Evolutionary conservation across 371 early-diverging fungal species (phyloP), one percentile per base, ranked within the genome.

Genomic region (Capillidium rhysosporum): DNA sequence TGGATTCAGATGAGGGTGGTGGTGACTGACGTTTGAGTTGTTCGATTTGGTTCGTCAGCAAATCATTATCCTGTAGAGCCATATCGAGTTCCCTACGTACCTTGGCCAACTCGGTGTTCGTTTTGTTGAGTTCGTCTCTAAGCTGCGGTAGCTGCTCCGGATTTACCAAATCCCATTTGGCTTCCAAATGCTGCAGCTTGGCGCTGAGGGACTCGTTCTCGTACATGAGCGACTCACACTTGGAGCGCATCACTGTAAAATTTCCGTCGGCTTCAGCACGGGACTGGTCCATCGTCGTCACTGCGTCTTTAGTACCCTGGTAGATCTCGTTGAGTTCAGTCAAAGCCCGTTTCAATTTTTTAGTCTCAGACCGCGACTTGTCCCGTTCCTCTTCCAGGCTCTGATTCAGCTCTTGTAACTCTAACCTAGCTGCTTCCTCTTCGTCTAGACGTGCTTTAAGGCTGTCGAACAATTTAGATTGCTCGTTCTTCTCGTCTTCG

Each of bases 311-410:
- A 18, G 34, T 40, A 25, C 34, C 52, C 28, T 52, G 39, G 23
- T 52, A 38, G 2, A 52, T 23, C 39, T n/a, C 28, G 3, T 14
- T 40, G 12, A 52, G 23, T 18, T 52, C 52, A 9, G 41, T 41
- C 7, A 52, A 5, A 5, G 52, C 52, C 26, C 26, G n/a, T 24
- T 52, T 52, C 18, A 52, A 26, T 23, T 52, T 38, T 38, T 52
- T 52, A 28, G 26, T 24, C 24, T 52, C 52, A 9, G 9, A 5
- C 14, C 18, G 39, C 4, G 52, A 14, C 8, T 52, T 40, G 9
- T 39, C 40, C 2, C 41, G 21, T 20, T 41, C 52, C 26, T 52
- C 52, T 14, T 20, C 5, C 24, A 52, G 12, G 23, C 9, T 43
- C 23, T 16, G 10, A 41, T 52, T 52, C 12, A 10, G 5, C 18